Conservation (phyloP, 805 yeast species). For the Starmerella vitae region DNA sequence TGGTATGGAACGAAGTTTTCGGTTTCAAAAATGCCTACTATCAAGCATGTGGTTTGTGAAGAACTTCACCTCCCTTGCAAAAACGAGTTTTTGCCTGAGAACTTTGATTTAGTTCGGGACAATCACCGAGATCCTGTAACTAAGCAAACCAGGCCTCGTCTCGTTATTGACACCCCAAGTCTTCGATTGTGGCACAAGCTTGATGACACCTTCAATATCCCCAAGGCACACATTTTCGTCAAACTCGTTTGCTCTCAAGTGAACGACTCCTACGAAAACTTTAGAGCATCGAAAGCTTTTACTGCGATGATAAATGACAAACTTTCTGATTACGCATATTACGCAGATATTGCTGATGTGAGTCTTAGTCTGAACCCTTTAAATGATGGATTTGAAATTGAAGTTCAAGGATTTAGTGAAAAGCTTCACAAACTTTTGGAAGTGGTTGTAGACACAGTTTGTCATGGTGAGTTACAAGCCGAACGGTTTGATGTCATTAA, state of each 20-base stretch:
- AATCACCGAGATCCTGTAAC: slow-evolving; percentile 25
- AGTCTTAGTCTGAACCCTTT: slow-evolving; percentile 43
- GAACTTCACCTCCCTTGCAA: slow-evolving; percentile 49
- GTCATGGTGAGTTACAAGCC: slow-evolving; percentile 36
- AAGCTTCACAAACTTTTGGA: slow-evolving; percentile 53
- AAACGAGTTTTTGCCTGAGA: slow-evolving; percentile 73
- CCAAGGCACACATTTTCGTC: slow-evolving; percentile 62
- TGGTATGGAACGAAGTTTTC: slow-evolving; percentile 88
- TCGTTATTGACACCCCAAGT: slow-evolving; percentile 35
- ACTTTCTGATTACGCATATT: slow-evolving; percentile 62
- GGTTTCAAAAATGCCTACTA: slow-evolving; percentile 30
- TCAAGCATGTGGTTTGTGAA: slow-evolving; percentile 16
- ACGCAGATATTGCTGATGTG: slow-evolving; percentile 73
- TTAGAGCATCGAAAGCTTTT: slow-evolving; percentile 47
- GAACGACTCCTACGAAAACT: slow-evolving; percentile 23
- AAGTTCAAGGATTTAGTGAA: slow-evolving; percentile 70
- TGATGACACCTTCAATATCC: slow-evolving; percentile 79
- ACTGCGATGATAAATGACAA: slow-evolving; percentile 63
- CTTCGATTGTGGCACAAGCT: slow-evolving; percentile 61
- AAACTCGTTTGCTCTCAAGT: slow-evolving; percentile 43
- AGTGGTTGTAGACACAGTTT: slow-evolving; percentile 43
- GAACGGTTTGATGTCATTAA: slow-evolving; percentile 55
- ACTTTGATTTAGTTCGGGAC: slow-evolving; percentile 46
- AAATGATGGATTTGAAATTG: slow-evolving; percentile 57
- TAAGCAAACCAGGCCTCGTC: slow-evolving; percentile 44